Base-by-base conservation (phyloP, 345 rosid species). In the Murraya paniculata region DNA sequence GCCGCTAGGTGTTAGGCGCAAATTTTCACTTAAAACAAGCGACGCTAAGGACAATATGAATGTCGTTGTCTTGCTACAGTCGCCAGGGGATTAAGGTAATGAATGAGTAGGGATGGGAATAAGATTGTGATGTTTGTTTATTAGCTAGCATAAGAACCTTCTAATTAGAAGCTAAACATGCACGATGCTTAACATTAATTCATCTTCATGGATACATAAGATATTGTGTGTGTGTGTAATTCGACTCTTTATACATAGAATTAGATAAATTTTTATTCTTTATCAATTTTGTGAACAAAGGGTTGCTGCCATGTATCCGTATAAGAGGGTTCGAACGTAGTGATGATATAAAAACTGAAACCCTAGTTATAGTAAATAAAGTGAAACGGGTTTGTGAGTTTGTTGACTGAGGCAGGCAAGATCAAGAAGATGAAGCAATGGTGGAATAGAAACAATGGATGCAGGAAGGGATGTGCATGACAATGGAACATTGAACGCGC, bases 401-500 rank as follows among this genome's bases (percentile, higher is more conserved):
- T 71, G 74, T 70, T 71, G 61, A 71, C 74, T 71, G 27, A 8
- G 9, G 16, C 61, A 53, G 30, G 60, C n/a, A 18, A 53, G 57
- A 18, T 8, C 74, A 31, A 71, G 45, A 55, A 50, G 61, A 21
- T 25, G 59, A 59, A 69, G 73, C 6, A 35, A 8, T 19, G 60
- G 48, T 21, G 18, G 38, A 69, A 31, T 50, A 50, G 62, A 74
- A 41, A 73, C 69, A 33, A 36, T 64, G 22, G 7, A 3, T 66
- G 33, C 72, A 65, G 72, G 28, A 27, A 36, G 27, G 48, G 38
- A 55, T 22, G 71, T 64, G 67, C 36, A 45, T 64, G 50, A 62
- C 58, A 24, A 74, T 30, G 62, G n/a, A 81, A 75, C 78, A 72
- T 24, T 72, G 80, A 18, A 50, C 84, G 76, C 80, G 27, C 50